A percentile compares a stretch with the other conserved stretches of the same genome.
Conservation (phyloP, 495 filamentous ascomycete genomes). For the Chaetomidium leptoderma region DNA sequence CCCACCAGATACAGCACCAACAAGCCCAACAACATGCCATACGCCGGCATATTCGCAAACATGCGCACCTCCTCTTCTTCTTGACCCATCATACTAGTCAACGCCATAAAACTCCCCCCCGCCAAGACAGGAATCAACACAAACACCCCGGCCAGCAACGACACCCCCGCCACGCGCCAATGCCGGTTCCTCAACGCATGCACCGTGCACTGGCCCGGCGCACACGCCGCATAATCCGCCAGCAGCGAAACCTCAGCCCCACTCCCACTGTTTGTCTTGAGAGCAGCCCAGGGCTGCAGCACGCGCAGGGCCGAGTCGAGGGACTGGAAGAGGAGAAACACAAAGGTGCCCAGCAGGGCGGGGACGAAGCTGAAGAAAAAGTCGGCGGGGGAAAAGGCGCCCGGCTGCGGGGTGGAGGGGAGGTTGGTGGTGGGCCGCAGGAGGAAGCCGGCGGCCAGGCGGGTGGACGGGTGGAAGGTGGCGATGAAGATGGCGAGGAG, state of each 20-base stretch:
- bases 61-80: slow-evolving; percentile 51
- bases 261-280: slow-evolving; percentile 41
- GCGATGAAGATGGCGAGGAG: slow-evolving; percentile 70
- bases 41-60: slow-evolving; percentile 63
- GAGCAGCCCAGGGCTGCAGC: slow-evolving; percentile 66
- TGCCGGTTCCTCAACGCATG: slow-evolving; percentile 62
- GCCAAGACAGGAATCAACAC: slow-evolving; percentile 67
- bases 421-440: too few relatives aligned
- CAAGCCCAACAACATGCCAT: slow-evolving; percentile 62
- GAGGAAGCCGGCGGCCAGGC: slow-evolving; percentile 62
- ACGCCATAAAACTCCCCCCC: slow-evolving; percentile 76
- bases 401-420: slow-evolving; percentile 52
- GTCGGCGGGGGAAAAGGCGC: slow-evolving; percentile 76
- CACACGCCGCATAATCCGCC: slow-evolving; percentile 62
- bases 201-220: slow-evolving; percentile 60
- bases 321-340: slow-evolving; percentile 73
- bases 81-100: slow-evolving; percentile 48
- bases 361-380: slow-evolving; percentile 87
- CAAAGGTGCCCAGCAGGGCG: slow-evolving; percentile 64
- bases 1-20: slow-evolving; percentile 61
- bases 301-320: slow-evolving; percentile 72
- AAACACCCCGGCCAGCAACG: slow-evolving; percentile 59
- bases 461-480: slow-evolving; percentile 65
- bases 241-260: slow-evolving; percentile 67
- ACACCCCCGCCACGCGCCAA: slow-evolving; percentile 66